Evolutionary conservation across 2,329 filamentous ascomycete genomes (phyloP).

Genomic region (Colletotrichum zoysiae): DNA sequence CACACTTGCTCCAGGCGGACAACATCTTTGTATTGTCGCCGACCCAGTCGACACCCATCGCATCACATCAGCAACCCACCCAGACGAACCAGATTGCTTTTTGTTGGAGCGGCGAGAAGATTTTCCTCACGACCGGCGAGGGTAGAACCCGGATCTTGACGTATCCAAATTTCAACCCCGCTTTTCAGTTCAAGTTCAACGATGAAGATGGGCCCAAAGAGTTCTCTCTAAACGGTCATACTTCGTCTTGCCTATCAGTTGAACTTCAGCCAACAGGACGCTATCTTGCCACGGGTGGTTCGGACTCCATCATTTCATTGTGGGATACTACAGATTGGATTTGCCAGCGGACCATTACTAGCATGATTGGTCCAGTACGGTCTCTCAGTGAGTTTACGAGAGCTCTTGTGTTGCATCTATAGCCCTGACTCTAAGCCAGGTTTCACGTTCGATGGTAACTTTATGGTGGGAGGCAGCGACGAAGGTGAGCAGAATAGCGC

Average conservation of each 20-base stretch:
- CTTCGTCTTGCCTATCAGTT: constrained; percentile 76
- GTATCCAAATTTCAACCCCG: constrained; percentile 73
- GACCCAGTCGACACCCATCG: constrained; percentile 65
- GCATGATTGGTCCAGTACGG: constrained; percentile 77
- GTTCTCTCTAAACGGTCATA: constrained; percentile 78
- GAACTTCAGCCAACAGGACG: constrained; percentile 78
- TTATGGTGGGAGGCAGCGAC: constrained; percentile 79
- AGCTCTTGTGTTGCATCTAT: neutral
- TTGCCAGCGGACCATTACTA: constrained; percentile 77
- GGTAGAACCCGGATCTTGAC: constrained; percentile 78
- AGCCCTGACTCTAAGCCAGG: constrained; percentile 55
- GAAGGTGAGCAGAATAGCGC: constrained; percentile 63
- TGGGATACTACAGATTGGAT: constrained; percentile 86
- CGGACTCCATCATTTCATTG: constrained; percentile 79
- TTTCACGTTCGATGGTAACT: constrained; percentile 84
- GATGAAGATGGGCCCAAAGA: constrained; percentile 61
- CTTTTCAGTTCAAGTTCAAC: constrained; percentile 62
- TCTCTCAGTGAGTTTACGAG: constrained; percentile 69
- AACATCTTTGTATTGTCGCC: constrained; percentile 73
- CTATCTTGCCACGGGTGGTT: constrained; percentile 80
- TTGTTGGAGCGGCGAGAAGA: constrained; percentile 77
- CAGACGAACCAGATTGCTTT: constrained; percentile 82
- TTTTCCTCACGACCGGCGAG: constrained; percentile 78
- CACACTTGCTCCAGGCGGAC: constrained; percentile 64
- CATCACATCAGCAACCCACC: constrained; percentile 70